These are phyloP conservation scores for Pseudogymnoascus sp. DNA, from an alignment of 2,329 filamentous ascomycete species.

Conservation along the genomic window DNA sequence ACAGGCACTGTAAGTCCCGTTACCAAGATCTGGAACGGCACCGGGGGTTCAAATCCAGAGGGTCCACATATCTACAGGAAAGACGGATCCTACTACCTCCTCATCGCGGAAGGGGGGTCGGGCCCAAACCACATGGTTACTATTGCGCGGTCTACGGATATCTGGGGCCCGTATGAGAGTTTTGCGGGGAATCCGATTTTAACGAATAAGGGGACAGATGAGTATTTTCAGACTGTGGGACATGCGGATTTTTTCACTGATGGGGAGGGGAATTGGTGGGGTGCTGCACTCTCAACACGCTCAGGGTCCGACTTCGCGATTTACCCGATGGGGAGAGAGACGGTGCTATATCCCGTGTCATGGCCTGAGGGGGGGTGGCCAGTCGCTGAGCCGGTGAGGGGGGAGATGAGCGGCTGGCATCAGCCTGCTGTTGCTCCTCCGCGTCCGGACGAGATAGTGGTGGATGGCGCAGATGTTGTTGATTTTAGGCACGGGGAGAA, in stretches of 20 bases:
- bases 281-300: slow-evolving; percentile 14
- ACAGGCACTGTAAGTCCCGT: too few relatives aligned
- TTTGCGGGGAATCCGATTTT: slow-evolving; percentile 39
- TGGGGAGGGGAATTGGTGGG: slow-evolving; percentile 12
- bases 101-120: slow-evolving; percentile 49
- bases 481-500: background rate
- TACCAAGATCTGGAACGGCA: slow-evolving; percentile 40
- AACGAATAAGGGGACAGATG: slow-evolving; percentile 33
- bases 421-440: background rate
- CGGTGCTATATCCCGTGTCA: slow-evolving; percentile 36
- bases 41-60: slow-evolving; percentile 38
- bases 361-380: slow-evolving; percentile 40
- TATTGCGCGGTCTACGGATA: slow-evolving; percentile 35
- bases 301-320: too few relatives aligned
- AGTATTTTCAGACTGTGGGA: slow-evolving; percentile 38
- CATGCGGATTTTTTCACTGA: slow-evolving; percentile 42
- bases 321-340: slow-evolving; percentile 37
- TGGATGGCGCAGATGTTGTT: background rate
- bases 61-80: slow-evolving; percentile 48
- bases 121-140: slow-evolving; percentile 42
- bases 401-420: background rate
- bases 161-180: slow-evolving; percentile 40
- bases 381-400: slow-evolving; percentile 30
- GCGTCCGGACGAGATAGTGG: background rate
- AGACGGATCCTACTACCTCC: slow-evolving; percentile 45